Base-by-base conservation (phyloP, 306 rosid genomes). In the Malus orientalis region DNA sequence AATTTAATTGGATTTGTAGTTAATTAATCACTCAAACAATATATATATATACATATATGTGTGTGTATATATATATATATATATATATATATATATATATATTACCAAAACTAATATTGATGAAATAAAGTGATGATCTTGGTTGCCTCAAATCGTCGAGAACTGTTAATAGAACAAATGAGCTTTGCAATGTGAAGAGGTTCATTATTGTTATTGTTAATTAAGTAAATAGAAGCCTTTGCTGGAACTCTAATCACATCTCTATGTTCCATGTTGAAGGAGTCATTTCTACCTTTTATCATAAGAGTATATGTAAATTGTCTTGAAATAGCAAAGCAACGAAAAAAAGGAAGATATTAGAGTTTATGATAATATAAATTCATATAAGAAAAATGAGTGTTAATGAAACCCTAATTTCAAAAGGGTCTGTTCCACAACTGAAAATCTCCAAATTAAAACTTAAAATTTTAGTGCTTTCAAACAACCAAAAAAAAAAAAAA, bases 131-230 rank as follows among this genome's bases (percentile, higher is more conserved):
- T 58, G 29, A 58, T 22, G 14, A 58, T 22, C 4, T 45, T 57
- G 27, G 63, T 58, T 60, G 25, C 89, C 89, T 81, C 74, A 69
- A 82, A 85, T 62, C 81, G 70, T 29, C 76, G 81, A 15, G 71
- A 44, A 64, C 11, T 73, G 82, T 84, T 85, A 55, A 82, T 71
- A 5, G 91, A 64, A 22, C 57, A 68, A 53, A 77, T 12, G 70
- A 85, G 81, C 73, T 75, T 80, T 0, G 73, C 85, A 13, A 87
- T 63, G 32, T 76, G 73, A 45, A 87, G 81, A 16, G 64, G 72
- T 66, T 85, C 79, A n/a, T 75, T 63, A 23, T 27, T 62, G 14
- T 84, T 32, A 30, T 23, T 55, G 82, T 85, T 85, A 27, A 27
- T 27, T 27, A 27, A 27, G 27, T 27, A 27, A 27, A 63, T 25